These are phyloP conservation scores for Malassezia slooffiae DNA, from an alignment of 1,284 basidiomycete species.

Conservation along the genomic window DNA sequence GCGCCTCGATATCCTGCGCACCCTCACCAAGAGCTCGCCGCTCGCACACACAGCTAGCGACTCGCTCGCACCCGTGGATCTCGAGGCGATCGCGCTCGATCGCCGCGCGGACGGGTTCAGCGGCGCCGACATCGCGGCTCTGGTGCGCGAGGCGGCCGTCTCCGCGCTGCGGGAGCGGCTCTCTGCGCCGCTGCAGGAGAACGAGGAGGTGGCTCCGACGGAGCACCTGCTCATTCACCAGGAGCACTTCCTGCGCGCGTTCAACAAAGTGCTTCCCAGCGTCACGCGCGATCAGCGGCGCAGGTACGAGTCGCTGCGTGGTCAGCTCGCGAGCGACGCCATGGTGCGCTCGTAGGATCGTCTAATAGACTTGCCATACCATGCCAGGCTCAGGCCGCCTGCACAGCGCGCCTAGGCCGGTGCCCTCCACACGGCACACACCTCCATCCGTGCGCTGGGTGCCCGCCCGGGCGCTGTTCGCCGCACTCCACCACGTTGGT, in stretches of 20 bases:
- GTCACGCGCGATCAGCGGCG: conserved; percentile 12
- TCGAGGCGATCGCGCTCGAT: conserved; percentile 27
- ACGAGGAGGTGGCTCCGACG: background rate
- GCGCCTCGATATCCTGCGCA: conserved; percentile 62
- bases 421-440: no score
- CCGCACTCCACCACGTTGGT: no score
- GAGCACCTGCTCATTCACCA: conserved; percentile 9
- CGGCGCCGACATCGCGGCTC: conserved; percentile 42
- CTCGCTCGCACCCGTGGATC: conserved; percentile 53
- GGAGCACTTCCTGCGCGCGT: conserved; percentile 11
- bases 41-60: conserved; percentile 56
- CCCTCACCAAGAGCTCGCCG: conserved; percentile 62
- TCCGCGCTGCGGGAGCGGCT: conserved; percentile 58
- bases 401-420: no score
- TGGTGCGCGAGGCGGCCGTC: conserved; percentile 62
- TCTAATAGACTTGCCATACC: no score
- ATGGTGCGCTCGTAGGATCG: background rate
- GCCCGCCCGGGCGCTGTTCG: no score
- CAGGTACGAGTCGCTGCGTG: conserved; percentile 13
- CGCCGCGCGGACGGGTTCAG: conserved; percentile 33
- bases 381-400: no score
- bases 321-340: conserved; percentile 2
- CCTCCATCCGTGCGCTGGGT: no score
- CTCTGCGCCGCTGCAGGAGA: conserved; percentile 11
- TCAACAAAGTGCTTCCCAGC: conserved; percentile 15